Percentiles rank a stretch among this genome's conserved stretches.
These are phyloP conservation scores for Oryza punctata DNA, from an alignment of 176 grass and related monocot genomes.

Conservation along the genomic window DNA sequence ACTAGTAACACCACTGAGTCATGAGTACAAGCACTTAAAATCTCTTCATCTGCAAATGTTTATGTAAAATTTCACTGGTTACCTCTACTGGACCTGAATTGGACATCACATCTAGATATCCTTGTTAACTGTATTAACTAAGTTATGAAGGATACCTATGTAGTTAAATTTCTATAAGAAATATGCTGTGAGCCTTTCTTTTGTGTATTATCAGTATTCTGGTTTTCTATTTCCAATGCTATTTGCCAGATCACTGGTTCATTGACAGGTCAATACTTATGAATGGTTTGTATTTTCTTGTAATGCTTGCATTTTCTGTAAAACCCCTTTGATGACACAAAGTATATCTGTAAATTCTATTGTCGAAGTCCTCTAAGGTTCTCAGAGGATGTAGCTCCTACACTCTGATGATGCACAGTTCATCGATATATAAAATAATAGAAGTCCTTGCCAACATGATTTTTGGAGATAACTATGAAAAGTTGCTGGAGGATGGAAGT, in stretches of 20 bases:
- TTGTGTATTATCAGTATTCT: background rate
- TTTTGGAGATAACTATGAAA: background rate
- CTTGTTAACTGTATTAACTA: background rate
- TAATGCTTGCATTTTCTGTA: background rate
- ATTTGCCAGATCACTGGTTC: background rate
- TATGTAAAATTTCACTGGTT: background rate
- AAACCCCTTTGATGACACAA: background rate
- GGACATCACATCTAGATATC: background rate
- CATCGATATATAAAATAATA: background rate
- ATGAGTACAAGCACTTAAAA: background rate
- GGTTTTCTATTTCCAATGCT: slow-evolving; percentile 11
- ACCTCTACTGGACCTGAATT: slow-evolving; percentile 1
- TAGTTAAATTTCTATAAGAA: background rate
- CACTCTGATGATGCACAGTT: background rate
- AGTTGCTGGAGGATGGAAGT: background rate
- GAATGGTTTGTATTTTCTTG: background rate
- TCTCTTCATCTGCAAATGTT: background rate
- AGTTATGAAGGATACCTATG: background rate
- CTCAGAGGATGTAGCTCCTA: background rate
- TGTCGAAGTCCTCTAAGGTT: background rate
- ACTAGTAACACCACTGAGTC: slow-evolving; percentile 35
- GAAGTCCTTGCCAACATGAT: background rate
- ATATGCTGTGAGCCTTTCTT: background rate
- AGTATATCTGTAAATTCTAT: slow-evolving; percentile 3
- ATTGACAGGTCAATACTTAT: background rate